Evolutionary conservation across 1,284 basidiomycete species (phyloP), one percentile per base, ranked within the genome.

Genomic region (Melanopsichium pennsylvanicum): DNA sequence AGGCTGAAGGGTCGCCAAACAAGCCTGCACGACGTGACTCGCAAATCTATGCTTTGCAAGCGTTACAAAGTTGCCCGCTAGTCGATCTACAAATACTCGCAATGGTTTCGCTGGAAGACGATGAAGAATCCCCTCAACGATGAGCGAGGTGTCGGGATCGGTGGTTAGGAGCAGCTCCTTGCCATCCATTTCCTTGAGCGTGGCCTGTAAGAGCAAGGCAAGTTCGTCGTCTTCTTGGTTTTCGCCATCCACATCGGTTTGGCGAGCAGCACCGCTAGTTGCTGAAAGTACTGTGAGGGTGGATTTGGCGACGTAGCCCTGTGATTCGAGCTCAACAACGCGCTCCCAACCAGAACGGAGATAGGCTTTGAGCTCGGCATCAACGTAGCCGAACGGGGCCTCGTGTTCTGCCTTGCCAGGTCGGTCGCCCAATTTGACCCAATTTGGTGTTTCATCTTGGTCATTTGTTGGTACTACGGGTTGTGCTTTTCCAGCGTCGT

Each of bases 1-100:
- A 1, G 44, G 49, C 35, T 76, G 74, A 13, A 78, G 64, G 5
- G 67, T 52, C 10, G 42, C 34, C 15, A 78, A 68, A 29, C 59
- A 55, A 4, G 73, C 48, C 26, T 78, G 70, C 4, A 73, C 50
- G 18, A 80, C 76, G 60, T 81, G 79, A 3, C 75, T 78, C 22
- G 74, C 79, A 35, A 75, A 81, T n/a, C 79, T 55, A 41, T 81
- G 79, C 12, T 51, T 55, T 18, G 75, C 56, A 8, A 81, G 59
- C 5, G 44, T 51, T 11, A 50, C 39, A 35, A 70, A 71, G 50
- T 66, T 74, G 27, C 76, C 77, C 1, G 68, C 54, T 23, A 80
- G 50, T n/a, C 75, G 49, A 33, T 81, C 79, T n/a, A 76, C 56
- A 21, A 80, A 66, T 4, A 81, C 68, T 12, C 79, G 60, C 21